Base-by-base conservation (phyloP, 768 basidiomycete genomes). In the Leccinum sublutescens region DNA sequence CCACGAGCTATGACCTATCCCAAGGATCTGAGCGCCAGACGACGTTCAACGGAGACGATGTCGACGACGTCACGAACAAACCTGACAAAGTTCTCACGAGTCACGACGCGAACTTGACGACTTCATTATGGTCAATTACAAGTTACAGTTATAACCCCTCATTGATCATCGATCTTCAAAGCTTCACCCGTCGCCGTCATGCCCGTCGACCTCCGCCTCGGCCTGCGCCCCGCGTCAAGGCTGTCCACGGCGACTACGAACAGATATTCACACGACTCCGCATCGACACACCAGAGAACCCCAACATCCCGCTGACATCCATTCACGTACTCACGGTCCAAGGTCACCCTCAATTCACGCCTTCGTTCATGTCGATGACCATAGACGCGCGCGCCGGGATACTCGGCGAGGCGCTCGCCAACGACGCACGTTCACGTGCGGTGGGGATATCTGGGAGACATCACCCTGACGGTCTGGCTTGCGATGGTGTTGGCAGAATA, bases 291-390 rank as follows among this genome's bases (percentile, higher is more conserved):
- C 38, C 29, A 29, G 29, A 40, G 38, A n/a, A 40, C 38, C 38
- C 38, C 5, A 17, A 40, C 38, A 17, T 40, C 38, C 38, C 38
- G 8, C 38, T 17, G 15, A 7, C 38, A 40, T 40, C 38, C 38
- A 40, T 40, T 9, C 38, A 40, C 14, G n/a, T n/a, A 4, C 38
- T n/a, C 15, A n/a, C 38, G 12, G 15, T 40, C 38, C 94, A 98
- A 71, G 95, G 95, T 1, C 96, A 98, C 71, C 95, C 96, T 1
- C 95, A 98, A 68, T 97, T 91, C 74, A 86, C 83, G 0, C 75
- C 83, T 45, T 69, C 77, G 19, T 83, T 94, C 56, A 77, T 89
- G 45, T 67, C 75, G 29, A 27, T 27, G 27, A 27, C 8, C 8
- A 27, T 27, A 27, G 27, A 77, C 10, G 70, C 70, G 17, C 84